These are phyloP conservation scores for Claviceps lovelessii DNA, from an alignment of 2,329 filamentous ascomycete genomes.

Conservation along the genomic window DNA sequence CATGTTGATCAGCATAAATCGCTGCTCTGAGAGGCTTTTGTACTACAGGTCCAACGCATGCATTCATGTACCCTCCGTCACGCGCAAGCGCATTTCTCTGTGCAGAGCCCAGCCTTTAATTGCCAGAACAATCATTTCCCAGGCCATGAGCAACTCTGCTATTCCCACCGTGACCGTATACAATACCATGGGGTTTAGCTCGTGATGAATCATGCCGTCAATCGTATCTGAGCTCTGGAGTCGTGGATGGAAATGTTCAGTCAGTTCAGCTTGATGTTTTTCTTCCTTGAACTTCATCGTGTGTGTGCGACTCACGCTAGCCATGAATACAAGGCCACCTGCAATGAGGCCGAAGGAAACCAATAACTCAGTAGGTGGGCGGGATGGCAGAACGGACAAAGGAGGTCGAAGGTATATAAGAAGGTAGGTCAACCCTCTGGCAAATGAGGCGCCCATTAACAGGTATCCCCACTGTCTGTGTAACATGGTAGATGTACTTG, in stretches of 20 bases:
- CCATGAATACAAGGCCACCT: conserved; percentile 85
- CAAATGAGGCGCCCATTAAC: conserved; percentile 65
- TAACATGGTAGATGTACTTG: conserved; percentile 78
- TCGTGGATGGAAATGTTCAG: not conserved
- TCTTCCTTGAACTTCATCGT: not conserved
- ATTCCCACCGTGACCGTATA: conserved; percentile 81
- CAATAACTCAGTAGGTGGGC: conserved; percentile 82
- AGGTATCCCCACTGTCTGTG: conserved; percentile 89
- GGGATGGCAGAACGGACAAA: conserved; percentile 62
- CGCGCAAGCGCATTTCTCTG: conserved; percentile 13
- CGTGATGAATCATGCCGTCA: conserved; percentile 57
- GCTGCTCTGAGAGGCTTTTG: not conserved
- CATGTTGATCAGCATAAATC: not conserved
- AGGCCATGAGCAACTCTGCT: conserved; percentile 73
- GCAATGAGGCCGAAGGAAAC: conserved; percentile 73
- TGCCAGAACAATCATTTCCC: conserved; percentile 61
- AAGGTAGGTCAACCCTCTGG: conserved; percentile 66
- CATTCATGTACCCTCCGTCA: not conserved
- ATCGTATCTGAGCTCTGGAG: conserved; percentile 59
- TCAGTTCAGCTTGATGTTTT: not conserved
- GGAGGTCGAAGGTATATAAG: conserved; percentile 69
- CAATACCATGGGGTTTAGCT: conserved; percentile 80
- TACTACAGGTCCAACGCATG: not conserved
- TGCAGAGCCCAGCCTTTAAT: conserved; percentile 74
- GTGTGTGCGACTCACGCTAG: conserved; percentile 47